Percentiles rank a stretch among this genome's conserved stretches.
Conservation (phyloP, 164 flowering plant species). For the Umbilicus rupestris region DNA sequence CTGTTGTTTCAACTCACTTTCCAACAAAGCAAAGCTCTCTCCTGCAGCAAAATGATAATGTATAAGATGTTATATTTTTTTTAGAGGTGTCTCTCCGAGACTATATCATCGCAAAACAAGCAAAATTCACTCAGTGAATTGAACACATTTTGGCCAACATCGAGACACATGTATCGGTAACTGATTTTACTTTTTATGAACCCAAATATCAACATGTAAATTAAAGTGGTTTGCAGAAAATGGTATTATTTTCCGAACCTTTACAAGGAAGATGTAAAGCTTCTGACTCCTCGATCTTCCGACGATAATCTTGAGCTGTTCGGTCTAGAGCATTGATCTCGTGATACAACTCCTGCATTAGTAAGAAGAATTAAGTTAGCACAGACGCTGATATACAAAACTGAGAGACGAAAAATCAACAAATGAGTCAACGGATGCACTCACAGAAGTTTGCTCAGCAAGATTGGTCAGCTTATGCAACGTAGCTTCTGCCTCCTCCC, state of each 20-base stretch:
- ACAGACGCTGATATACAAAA: not conserved
- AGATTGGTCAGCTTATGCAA: slow-evolving; percentile 43
- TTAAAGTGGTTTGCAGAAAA: not conserved
- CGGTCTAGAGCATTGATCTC: slow-evolving; percentile 28
- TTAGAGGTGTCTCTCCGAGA: not conserved
- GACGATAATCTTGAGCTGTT: slow-evolving; percentile 23
- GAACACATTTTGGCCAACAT: not conserved
- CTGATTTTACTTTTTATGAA: too few species aligned
- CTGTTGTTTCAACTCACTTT: slow-evolving; percentile 81
- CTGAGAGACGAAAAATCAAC: not conserved
- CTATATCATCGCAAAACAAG: not conserved
- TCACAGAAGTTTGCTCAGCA: slow-evolving; percentile 54
- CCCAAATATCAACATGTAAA: not conserved
- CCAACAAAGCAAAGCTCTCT: slow-evolving; percentile 72
- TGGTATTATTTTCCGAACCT: slow-evolving; percentile 15
- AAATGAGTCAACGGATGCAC: slow-evolving; percentile 13
- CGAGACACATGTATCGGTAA: not conserved
- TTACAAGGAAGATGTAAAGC: slow-evolving; percentile 15
- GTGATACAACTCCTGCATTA: slow-evolving; percentile 29
- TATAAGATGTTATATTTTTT: not conserved
- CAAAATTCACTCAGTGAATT: not conserved
- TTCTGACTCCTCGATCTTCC: slow-evolving; percentile 19
- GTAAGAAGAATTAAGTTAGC: slow-evolving; percentile 1
- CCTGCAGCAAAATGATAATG: slow-evolving; percentile 30
- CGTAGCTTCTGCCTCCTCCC: slow-evolving; percentile 29